Percentiles rank a stretch among this genome's conserved stretches.
Evolutionary conservation across 75 land plant species (phyloP).

Genomic region (Cunninghamia lanceolata): DNA sequence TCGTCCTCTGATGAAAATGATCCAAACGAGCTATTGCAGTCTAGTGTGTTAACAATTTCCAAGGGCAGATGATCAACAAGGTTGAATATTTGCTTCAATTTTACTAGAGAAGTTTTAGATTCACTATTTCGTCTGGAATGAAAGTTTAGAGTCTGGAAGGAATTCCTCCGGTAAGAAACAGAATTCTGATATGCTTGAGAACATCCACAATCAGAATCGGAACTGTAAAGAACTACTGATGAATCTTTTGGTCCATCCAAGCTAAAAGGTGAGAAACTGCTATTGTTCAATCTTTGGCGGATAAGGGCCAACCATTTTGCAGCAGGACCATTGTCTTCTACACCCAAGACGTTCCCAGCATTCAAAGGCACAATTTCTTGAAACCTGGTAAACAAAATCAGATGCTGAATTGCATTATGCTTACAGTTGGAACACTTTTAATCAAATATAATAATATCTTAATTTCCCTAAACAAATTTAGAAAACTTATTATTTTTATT

Average conservation of each 20-base stretch:
- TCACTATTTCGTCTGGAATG: conserved; percentile 47
- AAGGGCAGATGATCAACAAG: conserved; percentile 48
- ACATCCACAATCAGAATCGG: conserved; percentile 53
- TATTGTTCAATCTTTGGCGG: conserved; percentile 65
- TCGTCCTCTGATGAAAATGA: conserved; percentile 57
- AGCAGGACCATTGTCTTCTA: conserved; percentile 86
- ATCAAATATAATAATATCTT: neutral
- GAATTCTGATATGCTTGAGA: conserved; percentile 4
- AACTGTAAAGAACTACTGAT: conserved; percentile 32
- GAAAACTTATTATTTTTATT: neutral
- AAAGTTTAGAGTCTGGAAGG: conserved; percentile 39
- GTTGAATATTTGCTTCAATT: conserved; percentile 48
- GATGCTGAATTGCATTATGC: neutral
- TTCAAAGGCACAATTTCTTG: conserved; percentile 94
- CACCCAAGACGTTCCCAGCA: conserved; percentile 82
- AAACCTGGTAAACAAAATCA: conserved; percentile 41
- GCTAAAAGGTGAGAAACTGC: neutral
- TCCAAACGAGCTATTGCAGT: conserved; percentile 19
- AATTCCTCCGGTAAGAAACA: neutral
- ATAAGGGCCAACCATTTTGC: conserved; percentile 70
- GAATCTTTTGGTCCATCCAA: neutral
- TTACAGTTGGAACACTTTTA: neutral
- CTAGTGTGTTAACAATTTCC: conserved; percentile 38
- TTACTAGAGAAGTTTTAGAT: conserved; percentile 24
- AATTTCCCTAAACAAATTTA: neutral